phyloP scores from a whole-genome alignment of 306 rosid genomes.

The Vigna nakashimae region DNA sequence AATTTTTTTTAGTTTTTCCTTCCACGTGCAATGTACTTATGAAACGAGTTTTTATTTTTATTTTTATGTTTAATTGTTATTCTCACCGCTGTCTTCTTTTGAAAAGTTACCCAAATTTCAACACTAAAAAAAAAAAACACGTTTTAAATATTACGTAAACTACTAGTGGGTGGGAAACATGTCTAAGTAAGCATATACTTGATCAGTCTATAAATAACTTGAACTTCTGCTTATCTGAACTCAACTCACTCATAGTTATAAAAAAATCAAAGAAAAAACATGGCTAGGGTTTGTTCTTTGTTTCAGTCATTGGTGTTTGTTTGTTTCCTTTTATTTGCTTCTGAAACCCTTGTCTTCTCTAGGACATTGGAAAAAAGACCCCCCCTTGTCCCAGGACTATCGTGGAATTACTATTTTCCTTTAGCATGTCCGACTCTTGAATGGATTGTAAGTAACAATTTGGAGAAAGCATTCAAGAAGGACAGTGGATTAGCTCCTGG shows the following conservation, averaged over 20 bases:
- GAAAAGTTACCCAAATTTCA: too few species aligned
- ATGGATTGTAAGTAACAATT: not conserved
- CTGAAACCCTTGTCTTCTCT: not conserved
- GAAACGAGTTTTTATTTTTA: not conserved
- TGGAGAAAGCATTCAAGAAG: not conserved
- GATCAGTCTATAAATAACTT: not conserved
- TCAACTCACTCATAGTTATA: not conserved
- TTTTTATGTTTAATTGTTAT: not conserved
- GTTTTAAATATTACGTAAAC: not conserved
- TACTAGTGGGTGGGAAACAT: not conserved
- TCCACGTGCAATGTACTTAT: not conserved
- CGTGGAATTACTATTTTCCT: not conserved
- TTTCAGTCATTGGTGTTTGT: not conserved
- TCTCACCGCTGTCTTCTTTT: not conserved
- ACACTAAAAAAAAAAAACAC: not conserved
- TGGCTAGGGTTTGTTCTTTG: slow-evolving; percentile 16
- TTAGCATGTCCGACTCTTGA: not conserved
- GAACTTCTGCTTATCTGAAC: not conserved
- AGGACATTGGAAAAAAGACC: not conserved
- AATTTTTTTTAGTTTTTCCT: not conserved
- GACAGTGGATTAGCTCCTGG: not conserved
- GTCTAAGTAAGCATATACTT: too few species aligned
- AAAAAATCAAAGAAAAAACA: not conserved
- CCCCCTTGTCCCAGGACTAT: not conserved
- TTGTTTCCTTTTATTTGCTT: not conserved